Evolutionary conservation across 345 rosid species (phyloP).

Genomic region (rapeseed (Brassica napus)): DNA sequence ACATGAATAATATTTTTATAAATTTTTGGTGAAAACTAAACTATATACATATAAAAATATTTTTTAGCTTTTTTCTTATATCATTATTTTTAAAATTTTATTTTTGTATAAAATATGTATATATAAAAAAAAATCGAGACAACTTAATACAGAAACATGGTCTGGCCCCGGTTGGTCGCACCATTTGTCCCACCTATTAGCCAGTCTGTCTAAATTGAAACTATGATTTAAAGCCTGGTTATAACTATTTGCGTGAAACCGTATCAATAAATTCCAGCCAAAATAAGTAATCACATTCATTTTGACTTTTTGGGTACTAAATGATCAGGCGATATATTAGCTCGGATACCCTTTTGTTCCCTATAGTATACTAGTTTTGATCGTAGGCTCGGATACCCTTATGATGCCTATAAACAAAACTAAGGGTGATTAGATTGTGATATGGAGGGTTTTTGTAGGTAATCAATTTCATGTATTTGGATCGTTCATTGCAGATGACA

Average conservation of each 20-base stretch:
- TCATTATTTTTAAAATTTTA: no score
- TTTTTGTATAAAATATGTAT: no score
- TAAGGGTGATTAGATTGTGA: neutral
- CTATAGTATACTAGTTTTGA: no score
- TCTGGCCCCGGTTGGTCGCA: no score
- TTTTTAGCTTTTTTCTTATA: neutral
- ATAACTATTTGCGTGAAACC: neutral
- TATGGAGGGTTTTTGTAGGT: neutral
- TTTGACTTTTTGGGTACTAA: neutral
- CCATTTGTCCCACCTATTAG: no score
- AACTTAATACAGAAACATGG: no score
- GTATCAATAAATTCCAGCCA: neutral
- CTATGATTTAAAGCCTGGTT: neutral
- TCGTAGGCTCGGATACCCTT: neutral
- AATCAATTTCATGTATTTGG: neutral
- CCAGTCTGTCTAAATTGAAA: no score
- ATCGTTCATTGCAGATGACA: conserved; percentile 60
- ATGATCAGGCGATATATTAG: neutral
- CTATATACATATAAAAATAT: neutral
- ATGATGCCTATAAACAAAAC: neutral
- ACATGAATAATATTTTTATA: neutral
- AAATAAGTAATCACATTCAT: neutral
- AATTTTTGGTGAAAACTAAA: no score
- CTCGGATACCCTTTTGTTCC: no score
- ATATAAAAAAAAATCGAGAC: no score